These are phyloP conservation scores for Metschnikowia hibisci DNA, from an alignment of 805 yeast species.

Conservation along the genomic window DNA sequence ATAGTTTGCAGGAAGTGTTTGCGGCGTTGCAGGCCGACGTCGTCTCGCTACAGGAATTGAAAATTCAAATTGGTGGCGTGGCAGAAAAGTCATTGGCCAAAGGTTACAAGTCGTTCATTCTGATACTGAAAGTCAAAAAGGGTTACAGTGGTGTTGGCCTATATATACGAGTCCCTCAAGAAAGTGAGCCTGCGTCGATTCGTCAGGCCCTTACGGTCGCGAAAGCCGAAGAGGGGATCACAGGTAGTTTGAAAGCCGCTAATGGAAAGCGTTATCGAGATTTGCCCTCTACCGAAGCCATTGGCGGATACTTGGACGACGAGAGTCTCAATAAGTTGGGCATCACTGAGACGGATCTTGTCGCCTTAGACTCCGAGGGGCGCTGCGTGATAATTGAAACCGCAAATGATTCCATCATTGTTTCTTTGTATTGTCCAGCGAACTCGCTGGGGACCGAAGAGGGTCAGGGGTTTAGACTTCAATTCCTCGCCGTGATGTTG, in stretches of 20 bases:
- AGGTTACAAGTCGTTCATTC: constrained; percentile 60
- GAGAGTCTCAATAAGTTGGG: constrained; percentile 32
- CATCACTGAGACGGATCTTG: constrained; percentile 5
- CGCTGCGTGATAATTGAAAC: constrained; percentile 75
- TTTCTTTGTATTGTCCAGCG: constrained; percentile 86
- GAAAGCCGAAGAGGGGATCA: constrained; percentile 87
- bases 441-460: constrained; percentile 69
- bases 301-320: constrained; percentile 69
- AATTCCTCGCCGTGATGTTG: constrained; percentile 57
- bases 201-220: constrained; percentile 47
- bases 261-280: constrained; percentile 13
- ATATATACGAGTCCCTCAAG: constrained; percentile 55
- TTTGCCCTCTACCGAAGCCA: constrained; percentile 24
- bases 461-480: constrained; percentile 55
- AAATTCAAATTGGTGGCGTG: constrained; percentile 38
- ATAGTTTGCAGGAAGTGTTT: constrained; percentile 45
- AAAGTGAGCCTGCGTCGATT: constrained; percentile 36
- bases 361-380: constrained; percentile 72
- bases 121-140: constrained; percentile 62
- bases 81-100: constrained; percentile 45
- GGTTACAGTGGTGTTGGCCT: constrained; percentile 94
- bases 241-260: constrained; percentile 50
- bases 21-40: constrained; percentile 62
- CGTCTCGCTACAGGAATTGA: constrained; percentile 83
- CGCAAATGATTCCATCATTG: constrained; percentile 54